Base-by-base conservation (phyloP, 1,284 basidiomycete species). In the Cryptococcus sp. region DNA sequence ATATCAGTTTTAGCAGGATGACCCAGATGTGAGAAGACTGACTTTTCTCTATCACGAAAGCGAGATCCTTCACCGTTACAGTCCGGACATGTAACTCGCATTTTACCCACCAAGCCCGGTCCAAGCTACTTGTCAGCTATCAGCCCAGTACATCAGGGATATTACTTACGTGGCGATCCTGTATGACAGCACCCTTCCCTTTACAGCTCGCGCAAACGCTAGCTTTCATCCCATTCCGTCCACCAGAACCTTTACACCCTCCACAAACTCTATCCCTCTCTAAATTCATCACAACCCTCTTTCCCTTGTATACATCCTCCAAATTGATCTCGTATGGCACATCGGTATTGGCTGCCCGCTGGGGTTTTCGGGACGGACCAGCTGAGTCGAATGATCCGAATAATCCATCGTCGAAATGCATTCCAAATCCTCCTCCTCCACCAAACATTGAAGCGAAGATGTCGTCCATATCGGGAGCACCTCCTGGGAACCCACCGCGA, bases 271-370 rank as follows among this genome's bases (percentile, higher is more conserved):
- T 77, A 68, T 92, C 85, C 65, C 90, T 86, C 73, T 93, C 88
- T 77, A 97, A 83, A 62, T 85, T 88, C 78, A 98, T 85, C 67
- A 86, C 87, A 45, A 94, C 86, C 14, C 82, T 82, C 73, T 92
- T 93, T 31, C 94, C 94, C 55, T 86, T 88, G 76, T 91, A 98
- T 24, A 94, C 78, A 70, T 98, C 93, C 71, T 96, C 91, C 32
- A 98, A 80, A 3, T 87, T 86, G 52, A 97, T 89, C 18, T 87
- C 80, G 69, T 94, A 88, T 2, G 85, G 82, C 57, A 96, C 85
- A 32, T 85, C 78, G 7, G 86, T 84, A 72, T 91, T 85, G 58
- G 85, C 45, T 73, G 79, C 71, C 77, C 76, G 55, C 77, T 74
- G 32, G 60, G 75, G 66, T 71, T 69, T 66, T 67, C 74, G 60